A percentile compares a stretch with the other conserved stretches of the same genome.
These are phyloP conservation scores for Entomortierella parvispora DNA, from an alignment of 192 early-diverging fungal species.

Conservation along the genomic window DNA sequence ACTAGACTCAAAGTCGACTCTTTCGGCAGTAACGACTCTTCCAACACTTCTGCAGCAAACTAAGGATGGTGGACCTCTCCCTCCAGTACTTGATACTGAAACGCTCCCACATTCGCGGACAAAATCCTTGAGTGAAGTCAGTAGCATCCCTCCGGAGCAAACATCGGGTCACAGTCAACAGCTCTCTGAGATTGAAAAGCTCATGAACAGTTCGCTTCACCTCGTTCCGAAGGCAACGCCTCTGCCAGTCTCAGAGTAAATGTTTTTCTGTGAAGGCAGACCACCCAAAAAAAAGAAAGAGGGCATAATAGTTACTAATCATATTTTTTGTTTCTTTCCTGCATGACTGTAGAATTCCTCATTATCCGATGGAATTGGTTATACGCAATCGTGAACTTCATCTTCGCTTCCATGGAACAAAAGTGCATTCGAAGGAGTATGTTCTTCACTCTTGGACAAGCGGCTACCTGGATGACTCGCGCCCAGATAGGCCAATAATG, in stretches of 20 bases:
- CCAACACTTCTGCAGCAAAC: not conserved
- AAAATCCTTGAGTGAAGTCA: not conserved
- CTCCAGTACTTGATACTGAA: not conserved
- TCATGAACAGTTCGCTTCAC: slow-evolving; percentile 49
- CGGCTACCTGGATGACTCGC: slow-evolving; percentile 39
- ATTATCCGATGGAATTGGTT: slow-evolving; percentile 47
- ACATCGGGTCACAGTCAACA: slow-evolving; percentile 26
- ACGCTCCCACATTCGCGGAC: slow-evolving; percentile 6
- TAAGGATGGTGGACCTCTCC: slow-evolving; percentile 2
- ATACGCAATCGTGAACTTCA: slow-evolving; percentile 47
- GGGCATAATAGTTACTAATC: not conserved
- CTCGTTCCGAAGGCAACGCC: slow-evolving; percentile 32
- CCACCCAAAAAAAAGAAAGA: not conserved
- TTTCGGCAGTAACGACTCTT: not conserved
- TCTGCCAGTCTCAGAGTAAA: slow-evolving; percentile 28
- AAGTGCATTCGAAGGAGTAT: slow-evolving; percentile 45
- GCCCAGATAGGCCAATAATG: slow-evolving; percentile 38
- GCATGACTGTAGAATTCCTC: slow-evolving; percentile 24
- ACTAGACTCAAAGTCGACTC: not conserved
- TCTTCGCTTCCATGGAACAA: slow-evolving; percentile 47
- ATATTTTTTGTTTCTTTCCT: not conserved
- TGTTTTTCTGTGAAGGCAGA: not conserved
- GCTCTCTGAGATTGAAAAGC: slow-evolving; percentile 36
- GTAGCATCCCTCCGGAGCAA: not conserved
- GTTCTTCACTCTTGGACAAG: slow-evolving; percentile 53